Conservation (phyloP, 169 alveolate species). For the Plasmodium inui region DNA sequence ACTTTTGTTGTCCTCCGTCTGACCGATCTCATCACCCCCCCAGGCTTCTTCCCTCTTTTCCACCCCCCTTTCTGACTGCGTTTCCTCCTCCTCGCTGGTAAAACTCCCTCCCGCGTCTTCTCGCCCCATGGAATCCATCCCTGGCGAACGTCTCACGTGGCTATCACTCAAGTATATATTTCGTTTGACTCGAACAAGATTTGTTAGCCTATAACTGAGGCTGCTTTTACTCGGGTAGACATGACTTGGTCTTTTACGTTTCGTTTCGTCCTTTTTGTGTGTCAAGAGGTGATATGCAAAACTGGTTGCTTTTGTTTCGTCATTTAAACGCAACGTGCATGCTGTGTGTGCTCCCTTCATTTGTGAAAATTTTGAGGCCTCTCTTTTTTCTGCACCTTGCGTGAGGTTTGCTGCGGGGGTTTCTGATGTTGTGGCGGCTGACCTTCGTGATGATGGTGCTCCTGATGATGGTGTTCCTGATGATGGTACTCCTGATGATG, state of each 20-base stretch:
- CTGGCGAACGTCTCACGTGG: not conserved
- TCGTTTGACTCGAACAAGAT: conserved; percentile 13
- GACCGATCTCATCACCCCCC: not conserved
- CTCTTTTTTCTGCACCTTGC: not conserved
- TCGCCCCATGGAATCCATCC: not conserved
- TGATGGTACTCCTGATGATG: not conserved
- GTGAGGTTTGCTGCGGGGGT: not conserved
- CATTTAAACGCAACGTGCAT: not conserved
- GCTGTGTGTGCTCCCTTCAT: not conserved
- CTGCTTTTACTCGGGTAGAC: conserved; percentile 8
- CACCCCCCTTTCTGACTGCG: not conserved
- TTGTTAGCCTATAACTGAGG: conserved; percentile 28
- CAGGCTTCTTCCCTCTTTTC: not conserved
- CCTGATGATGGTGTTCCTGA: not conserved
- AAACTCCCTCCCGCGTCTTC: not conserved
- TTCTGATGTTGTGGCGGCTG: not conserved
- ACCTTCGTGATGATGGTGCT: not conserved
- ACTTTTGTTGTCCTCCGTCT: not conserved
- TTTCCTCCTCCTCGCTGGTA: not conserved
- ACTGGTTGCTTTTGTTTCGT: not conserved
- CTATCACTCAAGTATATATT: not conserved
- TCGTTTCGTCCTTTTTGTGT: not conserved
- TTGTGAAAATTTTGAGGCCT: not conserved
- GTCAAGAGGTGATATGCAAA: not conserved
- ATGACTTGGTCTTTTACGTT: not conserved